These are phyloP conservation scores for Mrakia hoshinonis DNA, from an alignment of 768 basidiomycete species.

Conservation along the genomic window DNA sequence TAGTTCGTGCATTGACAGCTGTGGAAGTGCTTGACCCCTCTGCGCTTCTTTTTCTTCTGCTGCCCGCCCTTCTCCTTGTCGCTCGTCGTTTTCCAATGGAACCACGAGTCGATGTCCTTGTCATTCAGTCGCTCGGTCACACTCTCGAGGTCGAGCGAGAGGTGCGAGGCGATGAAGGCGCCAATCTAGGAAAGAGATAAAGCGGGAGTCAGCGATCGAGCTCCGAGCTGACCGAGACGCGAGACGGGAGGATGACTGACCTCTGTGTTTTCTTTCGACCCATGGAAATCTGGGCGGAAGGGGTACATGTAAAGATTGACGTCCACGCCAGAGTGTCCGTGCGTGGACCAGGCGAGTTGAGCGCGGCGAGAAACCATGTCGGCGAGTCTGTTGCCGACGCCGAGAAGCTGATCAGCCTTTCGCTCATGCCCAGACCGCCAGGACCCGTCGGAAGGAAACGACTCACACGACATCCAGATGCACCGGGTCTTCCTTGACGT, in stretches of 20 bases:
- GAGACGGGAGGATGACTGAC: not conserved
- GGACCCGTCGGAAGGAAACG: not conserved
- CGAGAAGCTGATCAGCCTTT: no score
- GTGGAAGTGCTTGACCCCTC: constrained; percentile 32
- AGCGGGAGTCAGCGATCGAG: no score
- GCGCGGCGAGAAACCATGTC: constrained; percentile 31
- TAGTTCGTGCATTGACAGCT: constrained; percentile 17
- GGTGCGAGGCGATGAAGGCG: constrained; percentile 31
- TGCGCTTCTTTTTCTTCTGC: constrained; percentile 21
- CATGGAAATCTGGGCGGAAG: constrained; percentile 29
- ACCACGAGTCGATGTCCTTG: constrained; percentile 11
- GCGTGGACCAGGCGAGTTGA: constrained; percentile 36
- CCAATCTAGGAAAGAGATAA: constrained; percentile 27
- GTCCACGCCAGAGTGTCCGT: constrained; percentile 34
- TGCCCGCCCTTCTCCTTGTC: constrained; percentile 14
- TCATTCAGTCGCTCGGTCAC: constrained; percentile 19
- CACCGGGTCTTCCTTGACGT: constrained; percentile 18
- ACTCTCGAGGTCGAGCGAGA: constrained; percentile 27
- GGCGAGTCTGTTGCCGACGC: not conserved
- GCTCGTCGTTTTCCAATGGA: constrained; percentile 18
- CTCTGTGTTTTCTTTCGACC: constrained; percentile 35
- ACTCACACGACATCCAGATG: constrained; percentile 30
- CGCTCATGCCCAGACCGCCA: no score
- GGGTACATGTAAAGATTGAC: constrained; percentile 34
- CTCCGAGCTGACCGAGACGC: not conserved